phyloP scores from a whole-genome alignment of 352 stramenopile species.

The Phytopythium vexans region DNA sequence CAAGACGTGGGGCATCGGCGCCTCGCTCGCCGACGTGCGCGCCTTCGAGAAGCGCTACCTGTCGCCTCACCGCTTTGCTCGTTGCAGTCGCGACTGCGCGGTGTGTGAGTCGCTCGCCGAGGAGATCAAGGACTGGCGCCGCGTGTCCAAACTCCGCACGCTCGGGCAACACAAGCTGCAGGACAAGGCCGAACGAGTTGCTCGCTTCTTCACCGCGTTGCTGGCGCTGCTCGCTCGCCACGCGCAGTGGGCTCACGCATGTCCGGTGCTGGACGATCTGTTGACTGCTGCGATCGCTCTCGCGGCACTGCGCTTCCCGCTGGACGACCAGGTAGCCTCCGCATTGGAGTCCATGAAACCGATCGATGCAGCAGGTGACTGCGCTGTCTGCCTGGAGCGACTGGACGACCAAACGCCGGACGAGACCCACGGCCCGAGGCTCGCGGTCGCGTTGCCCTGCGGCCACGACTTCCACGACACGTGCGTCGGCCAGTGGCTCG shows the following conservation, averaged over 20 bases:
- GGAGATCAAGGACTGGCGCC: conserved; percentile 36
- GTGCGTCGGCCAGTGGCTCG: conserved; percentile 71
- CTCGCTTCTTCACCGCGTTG: conserved; percentile 41
- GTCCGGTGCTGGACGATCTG: conserved; percentile 44
- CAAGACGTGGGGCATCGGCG: conserved; percentile 32
- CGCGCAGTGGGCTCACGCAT: conserved; percentile 48
- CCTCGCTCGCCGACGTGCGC: conserved; percentile 38
- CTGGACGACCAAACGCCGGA: conserved; percentile 10
- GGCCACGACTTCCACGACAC: conserved; percentile 77
- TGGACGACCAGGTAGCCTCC: conserved; percentile 35
- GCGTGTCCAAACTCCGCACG: conserved; percentile 31
- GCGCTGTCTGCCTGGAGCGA: conserved; percentile 55
- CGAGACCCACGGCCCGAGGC: conserved; percentile 8
- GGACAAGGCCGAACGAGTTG: conserved; percentile 45
- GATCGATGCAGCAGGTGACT: conserved; percentile 11
- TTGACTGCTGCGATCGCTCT: conserved; percentile 42
- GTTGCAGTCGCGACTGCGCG: conserved; percentile 18
- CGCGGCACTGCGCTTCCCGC: conserved; percentile 45
- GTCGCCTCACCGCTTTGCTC: no score
- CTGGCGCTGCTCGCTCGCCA: conserved; percentile 32
- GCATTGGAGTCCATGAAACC: conserved; percentile 43
- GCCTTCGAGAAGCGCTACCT: conserved; percentile 31
- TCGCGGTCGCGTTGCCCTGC: conserved; percentile 34
- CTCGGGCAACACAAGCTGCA: conserved; percentile 42
- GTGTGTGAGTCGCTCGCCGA: conserved; percentile 45